These are phyloP conservation scores for Trichoderma afroharzianum DNA, from an alignment of 2,329 filamentous ascomycete species.

Conservation along the genomic window DNA sequence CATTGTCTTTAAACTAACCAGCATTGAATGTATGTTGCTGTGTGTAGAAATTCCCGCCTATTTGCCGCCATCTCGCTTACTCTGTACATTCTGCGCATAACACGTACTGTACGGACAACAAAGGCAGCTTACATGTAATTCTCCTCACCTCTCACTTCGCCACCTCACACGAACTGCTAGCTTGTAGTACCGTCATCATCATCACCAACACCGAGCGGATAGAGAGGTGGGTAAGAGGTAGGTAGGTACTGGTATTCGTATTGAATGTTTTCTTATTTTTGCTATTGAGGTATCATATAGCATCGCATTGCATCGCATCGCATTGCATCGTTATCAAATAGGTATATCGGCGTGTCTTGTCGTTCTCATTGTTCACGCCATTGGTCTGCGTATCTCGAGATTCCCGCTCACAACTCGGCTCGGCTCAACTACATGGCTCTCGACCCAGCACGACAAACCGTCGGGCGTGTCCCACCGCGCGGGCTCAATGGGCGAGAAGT, in stretches of 20 bases:
- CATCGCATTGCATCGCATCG: not conserved
- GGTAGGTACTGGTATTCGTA: not conserved
- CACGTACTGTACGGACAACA: not conserved
- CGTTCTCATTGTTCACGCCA: not conserved
- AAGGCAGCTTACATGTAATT: not conserved
- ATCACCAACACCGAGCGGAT: not conserved
- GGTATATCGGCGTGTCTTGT: not conserved
- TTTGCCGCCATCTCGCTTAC: not conserved
- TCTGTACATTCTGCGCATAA: not conserved
- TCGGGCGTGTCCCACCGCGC: conserved; percentile 35
- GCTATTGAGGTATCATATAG: not conserved
- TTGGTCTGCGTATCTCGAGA: not conserved
- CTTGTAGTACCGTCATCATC: not conserved
- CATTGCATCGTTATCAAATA: not conserved
- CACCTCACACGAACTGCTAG: not conserved
- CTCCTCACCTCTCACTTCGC: not conserved
- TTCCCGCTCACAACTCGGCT: conserved; percentile 14
- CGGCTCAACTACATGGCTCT: conserved; percentile 31
- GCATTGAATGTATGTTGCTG: not conserved
- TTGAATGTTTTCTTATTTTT: not conserved
- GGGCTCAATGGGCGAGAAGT: conserved; percentile 27
- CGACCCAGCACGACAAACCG: conserved; percentile 37
- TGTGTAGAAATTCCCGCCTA: not conserved
- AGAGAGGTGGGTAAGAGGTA: not conserved
- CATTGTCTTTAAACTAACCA: not conserved